Base-by-base conservation (phyloP, 805 yeast species). In the Candida arabinofermentans region DNA sequence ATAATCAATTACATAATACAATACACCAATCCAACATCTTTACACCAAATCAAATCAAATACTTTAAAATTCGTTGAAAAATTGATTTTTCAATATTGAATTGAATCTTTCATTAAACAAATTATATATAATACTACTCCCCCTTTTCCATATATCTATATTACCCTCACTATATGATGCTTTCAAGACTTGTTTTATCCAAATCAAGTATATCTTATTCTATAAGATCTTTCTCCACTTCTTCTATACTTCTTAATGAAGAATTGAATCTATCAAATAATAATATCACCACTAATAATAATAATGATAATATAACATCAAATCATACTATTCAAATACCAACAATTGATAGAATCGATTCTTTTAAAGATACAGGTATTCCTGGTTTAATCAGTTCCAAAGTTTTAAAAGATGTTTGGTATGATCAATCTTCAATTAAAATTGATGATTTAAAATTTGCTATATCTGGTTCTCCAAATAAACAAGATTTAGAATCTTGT, bases 381-480 rank as follows among this genome's bases (percentile, higher is more conserved):
- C 61, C 65, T 1, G 85, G 85, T 2, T 58, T 80, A 4, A 66
- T 74, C 42, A 68, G 79, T 3, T 38, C 66, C 1, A 47, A 65
- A 33, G 78, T 80, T 8, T 53, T 79, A n/a, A 54, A 71, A 12
- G 74, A 69, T 43, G 71, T 75, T 3, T 79, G 81, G 77, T 69
- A 62, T 47, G 63, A 68, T 18, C 69, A 79, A 51, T 65, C 71
- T 3, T 59, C 61, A 3, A 26, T 46, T 8, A 69, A 70, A 39
- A 62, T 70, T 5, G 62, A 59, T 4, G 65, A 65, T 19, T 58
- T 79, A 40, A 74, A 75, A 52, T 54, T 56, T 17, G 64, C 58
- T 14, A 57, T 68, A 4, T 48, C 50, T 3, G 52, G 61, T 44
- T 58, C 66, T 39, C 47, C 64, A 49, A 42, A 53, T 42, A 39